phyloP scores from a whole-genome alignment of 768 basidiomycete species.

The Amanita phalloides region DNA sequence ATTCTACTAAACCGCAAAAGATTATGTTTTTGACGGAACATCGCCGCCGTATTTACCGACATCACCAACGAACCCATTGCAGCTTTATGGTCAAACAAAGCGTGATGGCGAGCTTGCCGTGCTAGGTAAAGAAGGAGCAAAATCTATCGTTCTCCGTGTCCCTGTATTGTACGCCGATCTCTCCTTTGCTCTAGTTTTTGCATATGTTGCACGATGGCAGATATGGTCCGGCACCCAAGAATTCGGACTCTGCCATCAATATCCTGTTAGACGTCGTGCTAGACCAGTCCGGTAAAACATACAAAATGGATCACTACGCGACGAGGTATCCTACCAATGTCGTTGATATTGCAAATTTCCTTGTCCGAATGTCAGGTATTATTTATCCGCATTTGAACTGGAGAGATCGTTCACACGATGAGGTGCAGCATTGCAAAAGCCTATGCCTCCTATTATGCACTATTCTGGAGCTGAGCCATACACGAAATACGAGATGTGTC shows the following conservation, averaged over 20 bases:
- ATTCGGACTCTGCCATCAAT: constrained; percentile 86
- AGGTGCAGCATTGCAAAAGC: constrained; percentile 20
- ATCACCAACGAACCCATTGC: constrained; percentile 70
- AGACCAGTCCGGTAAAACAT: constrained; percentile 78
- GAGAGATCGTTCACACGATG: not conserved
- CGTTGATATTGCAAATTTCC: constrained; percentile 75
- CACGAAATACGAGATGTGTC: constrained; percentile 91
- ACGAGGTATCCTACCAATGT: constrained; percentile 90
- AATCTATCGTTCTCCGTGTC: constrained; percentile 68
- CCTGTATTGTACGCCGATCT: constrained; percentile 64
- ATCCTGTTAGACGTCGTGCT: constrained; percentile 77
- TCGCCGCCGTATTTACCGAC: constrained; percentile 80
- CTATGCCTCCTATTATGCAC: constrained; percentile 69
- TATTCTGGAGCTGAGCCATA: constrained; percentile 75
- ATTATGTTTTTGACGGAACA: constrained; percentile 96
- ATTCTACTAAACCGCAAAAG: constrained; percentile 24
- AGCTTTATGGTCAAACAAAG: constrained; percentile 84
- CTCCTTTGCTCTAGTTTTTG: not conserved
- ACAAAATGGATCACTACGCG: constrained; percentile 95
- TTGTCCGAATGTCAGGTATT: constrained; percentile 69
- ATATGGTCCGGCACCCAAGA: constrained; percentile 79
- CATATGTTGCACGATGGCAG: constrained; percentile 25
- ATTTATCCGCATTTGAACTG: not conserved
- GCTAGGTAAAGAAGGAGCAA: constrained; percentile 44
- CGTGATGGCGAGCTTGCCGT: constrained; percentile 79